A percentile compares a stretch with the other conserved stretches of the same genome.
Conservation (phyloP, 345 rosid species). For the Populus alba region DNA sequence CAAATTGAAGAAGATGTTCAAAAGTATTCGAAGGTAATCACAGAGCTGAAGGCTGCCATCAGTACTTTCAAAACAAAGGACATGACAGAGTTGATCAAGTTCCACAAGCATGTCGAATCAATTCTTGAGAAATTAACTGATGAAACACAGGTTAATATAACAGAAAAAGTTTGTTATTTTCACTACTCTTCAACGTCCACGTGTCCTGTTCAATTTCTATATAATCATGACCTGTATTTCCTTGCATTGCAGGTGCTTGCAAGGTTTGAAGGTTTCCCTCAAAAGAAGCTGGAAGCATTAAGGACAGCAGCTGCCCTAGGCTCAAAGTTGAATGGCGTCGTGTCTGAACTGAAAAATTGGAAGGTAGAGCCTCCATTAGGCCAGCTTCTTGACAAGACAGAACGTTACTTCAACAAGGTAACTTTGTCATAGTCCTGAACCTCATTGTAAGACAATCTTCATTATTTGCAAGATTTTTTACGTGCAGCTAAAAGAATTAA, state of each 20-base stretch:
- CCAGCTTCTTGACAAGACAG: constrained; percentile 71
- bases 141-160: constrained; percentile 69
- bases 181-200: background rate
- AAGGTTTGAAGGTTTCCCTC: constrained; percentile 84
- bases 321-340: constrained; percentile 48
- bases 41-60: constrained; percentile 51
- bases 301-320: constrained; percentile 67
- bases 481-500: background rate
- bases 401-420: constrained; percentile 81
- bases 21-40: constrained; percentile 54
- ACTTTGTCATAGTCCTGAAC: background rate
- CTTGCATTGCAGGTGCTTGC: constrained; percentile 59
- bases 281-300: constrained; percentile 78
- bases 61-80: constrained; percentile 67
- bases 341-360: constrained; percentile 59
- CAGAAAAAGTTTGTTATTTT: background rate
- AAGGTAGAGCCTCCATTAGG: constrained; percentile 62
- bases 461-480: background rate
- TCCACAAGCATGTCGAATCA: constrained; percentile 73
- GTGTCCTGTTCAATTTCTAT: background rate
- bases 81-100: constrained; percentile 67
- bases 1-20: constrained; percentile 83
- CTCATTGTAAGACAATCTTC: background rate
- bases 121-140: constrained; percentile 79
- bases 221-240: background rate